phyloP scores from a whole-genome alignment of 108 stramenopile species.

The Aurantiochytrium sp. region DNA sequence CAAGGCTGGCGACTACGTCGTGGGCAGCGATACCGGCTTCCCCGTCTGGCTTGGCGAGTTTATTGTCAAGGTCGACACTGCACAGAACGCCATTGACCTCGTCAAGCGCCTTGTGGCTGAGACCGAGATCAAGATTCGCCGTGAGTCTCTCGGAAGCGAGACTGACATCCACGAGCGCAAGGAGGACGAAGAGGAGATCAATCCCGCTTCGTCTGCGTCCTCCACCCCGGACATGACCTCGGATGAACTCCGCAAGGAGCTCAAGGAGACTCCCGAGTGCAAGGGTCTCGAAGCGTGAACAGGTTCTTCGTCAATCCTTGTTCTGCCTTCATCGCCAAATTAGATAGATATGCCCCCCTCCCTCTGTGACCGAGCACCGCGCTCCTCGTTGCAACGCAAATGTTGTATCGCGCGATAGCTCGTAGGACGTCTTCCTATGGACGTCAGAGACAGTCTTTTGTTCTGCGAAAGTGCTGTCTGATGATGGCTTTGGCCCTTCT shows the following conservation, averaged over 20 bases:
- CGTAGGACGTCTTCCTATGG: too few relatives aligned
- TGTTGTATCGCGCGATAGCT: too few relatives aligned
- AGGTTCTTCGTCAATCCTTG: neutral
- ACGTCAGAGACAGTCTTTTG: too few relatives aligned
- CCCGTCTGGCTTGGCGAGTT: neutral
- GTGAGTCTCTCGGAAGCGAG: neutral
- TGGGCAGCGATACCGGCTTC: neutral
- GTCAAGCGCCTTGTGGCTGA: neutral
- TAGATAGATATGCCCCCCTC: neutral
- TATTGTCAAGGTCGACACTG: neutral
- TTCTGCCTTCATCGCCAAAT: neutral
- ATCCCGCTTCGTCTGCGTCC: neutral
- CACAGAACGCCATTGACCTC: neutral
- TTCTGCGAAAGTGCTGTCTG: too few relatives aligned
- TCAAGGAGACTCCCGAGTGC: neutral
- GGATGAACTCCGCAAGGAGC: neutral
- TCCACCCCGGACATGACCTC: neutral
- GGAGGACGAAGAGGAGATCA: neutral
- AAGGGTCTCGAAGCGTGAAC: neutral
- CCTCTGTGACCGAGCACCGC: too few relatives aligned
- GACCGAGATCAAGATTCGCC: neutral
- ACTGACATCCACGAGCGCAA: neutral
- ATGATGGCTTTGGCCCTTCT: too few relatives aligned
- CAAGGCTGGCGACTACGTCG: neutral
- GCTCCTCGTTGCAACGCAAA: too few relatives aligned